phyloP scores from a whole-genome alignment of 352 stramenopile genomes.

The Phytophthora lateralis region DNA sequence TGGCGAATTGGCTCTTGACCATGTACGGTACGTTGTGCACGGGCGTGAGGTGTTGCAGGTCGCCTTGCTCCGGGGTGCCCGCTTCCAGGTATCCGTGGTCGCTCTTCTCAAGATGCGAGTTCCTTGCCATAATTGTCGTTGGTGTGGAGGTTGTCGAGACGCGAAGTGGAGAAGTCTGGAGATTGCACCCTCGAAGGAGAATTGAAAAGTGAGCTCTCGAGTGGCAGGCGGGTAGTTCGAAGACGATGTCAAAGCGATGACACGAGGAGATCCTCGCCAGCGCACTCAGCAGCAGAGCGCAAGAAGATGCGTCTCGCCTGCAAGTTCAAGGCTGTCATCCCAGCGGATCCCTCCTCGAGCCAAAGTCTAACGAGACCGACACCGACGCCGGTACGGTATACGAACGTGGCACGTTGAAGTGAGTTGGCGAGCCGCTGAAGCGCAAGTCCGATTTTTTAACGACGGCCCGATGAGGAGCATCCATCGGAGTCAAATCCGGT shows the following conservation, averaged over 20 bases:
- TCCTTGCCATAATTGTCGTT: slow-evolving; percentile 13
- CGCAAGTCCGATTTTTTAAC: slow-evolving; percentile 24
- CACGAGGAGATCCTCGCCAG: not conserved
- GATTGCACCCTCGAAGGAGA: slow-evolving; percentile 14
- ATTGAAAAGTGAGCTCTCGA: slow-evolving; percentile 27
- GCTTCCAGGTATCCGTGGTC: slow-evolving; percentile 24
- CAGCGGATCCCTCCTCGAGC: slow-evolving; percentile 1
- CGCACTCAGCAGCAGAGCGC: slow-evolving; percentile 11
- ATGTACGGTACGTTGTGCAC: slow-evolving; percentile 34
- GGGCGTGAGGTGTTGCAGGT: slow-evolving; percentile 19
- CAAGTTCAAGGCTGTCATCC: slow-evolving; percentile 17
- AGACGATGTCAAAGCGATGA: not conserved
- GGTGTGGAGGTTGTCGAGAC: not conserved
- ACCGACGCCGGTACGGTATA: slow-evolving; percentile 10
- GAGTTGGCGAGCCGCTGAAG: slow-evolving; percentile 20
- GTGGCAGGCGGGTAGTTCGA: not conserved
- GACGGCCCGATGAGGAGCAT: slow-evolving; percentile 16
- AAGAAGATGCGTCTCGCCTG: not conserved
- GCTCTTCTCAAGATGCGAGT: slow-evolving; percentile 31
- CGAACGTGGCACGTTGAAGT: slow-evolving; percentile 29
- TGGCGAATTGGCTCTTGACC: slow-evolving; percentile 43
- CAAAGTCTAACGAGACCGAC: not conserved
- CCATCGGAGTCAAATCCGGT: not conserved
- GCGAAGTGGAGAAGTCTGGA: not conserved
- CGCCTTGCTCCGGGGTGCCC: slow-evolving; percentile 15